Evolutionary conservation across 2,329 filamentous ascomycete species (phyloP).

Genomic region (Alternaria sp.): DNA sequence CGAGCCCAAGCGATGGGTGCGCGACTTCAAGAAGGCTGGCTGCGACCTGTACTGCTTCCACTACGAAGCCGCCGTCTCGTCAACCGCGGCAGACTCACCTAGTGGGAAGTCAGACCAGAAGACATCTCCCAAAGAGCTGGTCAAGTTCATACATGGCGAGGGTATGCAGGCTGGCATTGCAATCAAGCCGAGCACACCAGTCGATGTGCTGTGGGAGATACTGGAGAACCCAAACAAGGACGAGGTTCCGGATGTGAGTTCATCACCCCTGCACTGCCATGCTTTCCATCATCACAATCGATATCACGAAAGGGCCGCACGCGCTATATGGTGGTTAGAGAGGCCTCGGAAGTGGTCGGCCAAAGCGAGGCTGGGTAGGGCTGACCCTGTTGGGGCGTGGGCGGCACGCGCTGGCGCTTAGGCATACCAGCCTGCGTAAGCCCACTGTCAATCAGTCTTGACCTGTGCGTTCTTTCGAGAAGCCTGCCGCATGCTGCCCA

Average conservation of each 20-base stretch:
- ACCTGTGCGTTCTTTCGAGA: constrained; percentile 23
- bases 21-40: constrained; percentile 89
- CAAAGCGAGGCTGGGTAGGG: constrained; percentile 23
- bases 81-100: constrained; percentile 82
- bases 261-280: background rate
- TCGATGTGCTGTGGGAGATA: constrained; percentile 91
- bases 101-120: constrained; percentile 70
- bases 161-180: constrained; percentile 93
- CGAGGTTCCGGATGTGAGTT: constrained; percentile 86
- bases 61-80: constrained; percentile 90
- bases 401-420: constrained; percentile 43
- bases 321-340: constrained; percentile 21
- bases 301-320: constrained; percentile 20
- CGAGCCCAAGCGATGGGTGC: constrained; percentile 99
- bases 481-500: constrained; percentile 16
- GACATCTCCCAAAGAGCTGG: constrained; percentile 83
- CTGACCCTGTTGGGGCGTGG: constrained; percentile 30
- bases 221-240: constrained; percentile 73
- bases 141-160: constrained; percentile 86
- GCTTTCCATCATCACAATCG: constrained; percentile 14
- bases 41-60: constrained; percentile 99
- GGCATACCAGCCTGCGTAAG: constrained; percentile 23
- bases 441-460: constrained; percentile 22
- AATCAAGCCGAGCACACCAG: constrained; percentile 89
- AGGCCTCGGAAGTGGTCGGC: constrained; percentile 15